A percentile compares a stretch with the other conserved stretches of the same genome.
Evolutionary conservation across 78 protist species (phyloP).

Genomic region (Isochrysis galbana): DNA sequence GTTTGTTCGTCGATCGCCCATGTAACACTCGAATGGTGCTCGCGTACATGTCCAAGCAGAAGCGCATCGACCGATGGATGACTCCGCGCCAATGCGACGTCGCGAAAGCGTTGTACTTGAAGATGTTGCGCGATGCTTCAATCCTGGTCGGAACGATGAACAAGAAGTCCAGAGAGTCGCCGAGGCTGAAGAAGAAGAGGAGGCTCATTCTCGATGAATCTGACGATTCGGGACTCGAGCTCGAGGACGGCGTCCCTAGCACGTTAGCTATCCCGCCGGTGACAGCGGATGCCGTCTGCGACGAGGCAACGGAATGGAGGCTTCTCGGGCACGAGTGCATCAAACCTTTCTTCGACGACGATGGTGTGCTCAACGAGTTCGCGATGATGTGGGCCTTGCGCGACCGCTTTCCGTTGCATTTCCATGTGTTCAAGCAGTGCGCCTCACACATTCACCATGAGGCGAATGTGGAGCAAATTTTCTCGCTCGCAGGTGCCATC

Average conservation of each 20-base stretch:
- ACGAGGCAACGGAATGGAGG: neutral
- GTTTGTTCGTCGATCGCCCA: neutral
- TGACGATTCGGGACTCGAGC: neutral
- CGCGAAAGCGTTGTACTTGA: neutral
- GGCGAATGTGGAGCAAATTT: conserved; percentile 1
- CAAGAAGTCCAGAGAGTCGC: neutral
- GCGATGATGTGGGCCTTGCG: neutral
- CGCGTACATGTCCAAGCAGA: neutral
- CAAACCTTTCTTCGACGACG: neutral
- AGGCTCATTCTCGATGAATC: neutral
- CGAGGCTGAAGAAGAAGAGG: neutral
- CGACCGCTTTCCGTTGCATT: neutral
- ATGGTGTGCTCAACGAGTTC: neutral
- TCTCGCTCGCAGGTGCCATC: neutral
- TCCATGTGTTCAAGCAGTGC: neutral
- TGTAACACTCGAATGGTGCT: neutral
- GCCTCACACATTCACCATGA: neutral
- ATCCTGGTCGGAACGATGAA: neutral
- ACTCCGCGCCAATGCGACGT: neutral
- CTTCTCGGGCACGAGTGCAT: neutral
- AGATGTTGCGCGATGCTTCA: neutral
- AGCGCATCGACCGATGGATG: neutral
- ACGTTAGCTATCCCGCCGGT: too few relatives aligned
- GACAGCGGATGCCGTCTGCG: neutral
- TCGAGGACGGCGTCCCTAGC: neutral